Percentiles rank a stretch among this genome's conserved stretches.
phyloP scores from a whole-genome alignment of 1,284 basidiomycete genomes.

The Ustilago cynodontis region DNA sequence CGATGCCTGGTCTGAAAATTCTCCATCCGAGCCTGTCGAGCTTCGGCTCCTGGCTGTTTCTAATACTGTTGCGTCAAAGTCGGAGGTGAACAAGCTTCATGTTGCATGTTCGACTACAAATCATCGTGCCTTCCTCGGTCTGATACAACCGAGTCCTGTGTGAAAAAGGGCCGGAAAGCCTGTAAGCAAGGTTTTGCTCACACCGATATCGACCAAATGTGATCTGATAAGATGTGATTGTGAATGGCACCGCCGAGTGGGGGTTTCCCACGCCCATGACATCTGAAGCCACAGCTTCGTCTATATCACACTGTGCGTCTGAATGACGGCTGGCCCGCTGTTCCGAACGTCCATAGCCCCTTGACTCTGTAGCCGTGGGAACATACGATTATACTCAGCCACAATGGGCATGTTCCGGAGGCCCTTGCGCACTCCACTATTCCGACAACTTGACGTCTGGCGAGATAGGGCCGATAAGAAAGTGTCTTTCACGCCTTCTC shows the following conservation, averaged over 20 bases:
- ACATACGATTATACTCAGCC: too few relatives aligned
- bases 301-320: not conserved
- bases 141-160: too few relatives aligned
- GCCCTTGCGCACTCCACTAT: too few relatives aligned
- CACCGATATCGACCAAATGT: too few relatives aligned
- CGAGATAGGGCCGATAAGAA: not conserved
- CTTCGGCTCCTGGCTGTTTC: not conserved
- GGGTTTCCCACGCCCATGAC: not conserved
- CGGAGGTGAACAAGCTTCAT: not conserved
- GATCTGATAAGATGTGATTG: not conserved
- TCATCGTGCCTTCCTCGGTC: not conserved
- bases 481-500: not conserved
- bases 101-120: not conserved
- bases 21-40: conserved; percentile 3
- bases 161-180: too few relatives aligned
- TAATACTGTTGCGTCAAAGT: not conserved
- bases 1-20: not conserved
- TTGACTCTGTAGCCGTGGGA: too few relatives aligned
- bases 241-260: not conserved
- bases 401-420: not conserved
- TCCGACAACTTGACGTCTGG: too few relatives aligned
- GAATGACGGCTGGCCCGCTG: not conserved
- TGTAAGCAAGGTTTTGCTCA: too few relatives aligned
- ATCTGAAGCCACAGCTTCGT: not conserved
- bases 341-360: too few relatives aligned